Evolutionary conservation across 768 basidiomycete genomes (phyloP), one percentile per base, ranked within the genome.

Genomic region (Lepiota venenata): DNA sequence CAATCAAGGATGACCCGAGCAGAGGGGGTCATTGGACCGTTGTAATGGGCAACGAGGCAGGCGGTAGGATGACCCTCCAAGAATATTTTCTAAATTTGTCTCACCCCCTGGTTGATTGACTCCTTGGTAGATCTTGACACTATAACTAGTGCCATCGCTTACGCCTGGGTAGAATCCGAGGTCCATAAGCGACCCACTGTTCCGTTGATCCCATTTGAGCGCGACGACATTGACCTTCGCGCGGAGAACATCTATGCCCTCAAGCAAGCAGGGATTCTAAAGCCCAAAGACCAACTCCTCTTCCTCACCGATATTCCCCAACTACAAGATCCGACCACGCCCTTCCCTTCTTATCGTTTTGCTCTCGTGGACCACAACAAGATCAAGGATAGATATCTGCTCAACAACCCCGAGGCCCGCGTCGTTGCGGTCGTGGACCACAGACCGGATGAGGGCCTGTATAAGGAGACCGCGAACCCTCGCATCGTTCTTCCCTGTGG

Each of bases 41-140:
- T 4, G 88, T 85, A 0, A 91, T 94, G 85, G 95, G 96, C 0
- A 99, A 99, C 67, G 96, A 98, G 70, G 93, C 96, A 12, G 95
- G 95, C 63, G 96, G 96, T 95, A 66, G 55, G 72, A 63, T 16
- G 14, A n/a, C n/a, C 53, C 43, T 47, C n/a, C 37, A 49, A 10
- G 12, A 16, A 43, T 22, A 39, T 47, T 21, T 16, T 38, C 49
- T 35, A 37, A 48, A 32, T 38, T 35, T 50, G 22, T 48, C 32
- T 49, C 18, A 25, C 18, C n/a, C 41, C 44, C 46, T 50, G 32
- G 2, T 8, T 48, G 14, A 21, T 32, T 41, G 40, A 32, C n/a
- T 15, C 45, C 10, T 22, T 46, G 16, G 2, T 56, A 98, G 96
- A 99, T 69, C 82, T 98, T 32, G 97, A 99, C 71, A 86, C 85